Percentiles rank a stretch among this genome's conserved stretches.
Evolutionary conservation across 768 basidiomycete genomes (phyloP).

Genomic region (Auriscalpium microsporum): DNA sequence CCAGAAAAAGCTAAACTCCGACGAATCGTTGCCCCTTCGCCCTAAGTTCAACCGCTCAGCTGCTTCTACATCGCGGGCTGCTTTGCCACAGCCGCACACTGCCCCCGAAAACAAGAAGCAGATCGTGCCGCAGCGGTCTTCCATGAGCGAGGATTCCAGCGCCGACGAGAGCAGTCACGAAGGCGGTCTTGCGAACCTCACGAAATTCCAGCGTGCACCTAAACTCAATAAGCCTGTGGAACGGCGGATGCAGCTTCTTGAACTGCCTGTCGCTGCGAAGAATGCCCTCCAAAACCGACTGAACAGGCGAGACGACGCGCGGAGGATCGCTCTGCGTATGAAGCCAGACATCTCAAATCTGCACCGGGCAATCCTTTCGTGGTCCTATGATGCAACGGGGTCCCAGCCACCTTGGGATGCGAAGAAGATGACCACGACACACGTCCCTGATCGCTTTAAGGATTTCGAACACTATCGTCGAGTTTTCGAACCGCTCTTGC

Average conservation of each 20-base stretch:
- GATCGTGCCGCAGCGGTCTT: slow-evolving; percentile 29
- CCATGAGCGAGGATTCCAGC: slow-evolving; percentile 37
- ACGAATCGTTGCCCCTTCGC: slow-evolving; percentile 26
- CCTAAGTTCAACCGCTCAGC: slow-evolving; percentile 25
- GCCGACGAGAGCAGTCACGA: slow-evolving; percentile 32
- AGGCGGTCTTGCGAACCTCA: slow-evolving; percentile 18
- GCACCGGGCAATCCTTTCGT: slow-evolving; percentile 71
- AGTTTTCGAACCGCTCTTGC: slow-evolving; percentile 76
- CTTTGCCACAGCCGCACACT: no score
- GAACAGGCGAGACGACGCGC: slow-evolving; percentile 51
- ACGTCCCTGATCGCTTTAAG: slow-evolving; percentile 59
- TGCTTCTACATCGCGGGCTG: not conserved
- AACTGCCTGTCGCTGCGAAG: slow-evolving; percentile 35
- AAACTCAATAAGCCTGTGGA: slow-evolving; percentile 47
- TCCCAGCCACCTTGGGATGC: slow-evolving; percentile 49
- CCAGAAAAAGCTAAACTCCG: slow-evolving; percentile 30
- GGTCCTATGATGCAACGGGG: slow-evolving; percentile 72
- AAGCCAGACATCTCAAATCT: slow-evolving; percentile 78
- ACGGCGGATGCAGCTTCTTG: slow-evolving; percentile 56
- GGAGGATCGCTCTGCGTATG: slow-evolving; percentile 56
- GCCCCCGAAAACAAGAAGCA: not conserved
- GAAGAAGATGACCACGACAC: slow-evolving; percentile 24
- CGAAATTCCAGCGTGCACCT: slow-evolving; percentile 19
- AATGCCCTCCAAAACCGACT: slow-evolving; percentile 43
- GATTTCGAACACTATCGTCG: slow-evolving; percentile 59